These are phyloP conservation scores for Lentinus brumalis DNA, from an alignment of 768 basidiomycete genomes.

Conservation along the genomic window DNA sequence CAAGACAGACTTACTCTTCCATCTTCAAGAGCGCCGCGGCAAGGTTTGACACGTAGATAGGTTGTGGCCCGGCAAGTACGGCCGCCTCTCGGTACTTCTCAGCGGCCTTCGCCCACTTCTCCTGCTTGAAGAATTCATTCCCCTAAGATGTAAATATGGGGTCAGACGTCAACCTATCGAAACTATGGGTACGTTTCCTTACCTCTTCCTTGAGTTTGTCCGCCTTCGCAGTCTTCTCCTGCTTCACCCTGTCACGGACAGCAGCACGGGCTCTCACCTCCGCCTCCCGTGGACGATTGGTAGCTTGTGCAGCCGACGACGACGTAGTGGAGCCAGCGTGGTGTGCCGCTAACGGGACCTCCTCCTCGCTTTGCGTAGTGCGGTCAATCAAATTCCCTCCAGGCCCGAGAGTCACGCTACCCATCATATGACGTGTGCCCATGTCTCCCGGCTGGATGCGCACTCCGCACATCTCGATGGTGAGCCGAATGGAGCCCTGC, in stretches of 20 bases:
- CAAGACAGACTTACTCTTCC: slow-evolving; percentile 23
- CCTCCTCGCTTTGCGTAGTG: neutral
- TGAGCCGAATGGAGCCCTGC: slow-evolving; percentile 13
- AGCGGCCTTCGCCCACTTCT: slow-evolving; percentile 40
- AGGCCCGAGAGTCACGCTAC: neutral
- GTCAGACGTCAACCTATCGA: neutral
- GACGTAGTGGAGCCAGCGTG: neutral
- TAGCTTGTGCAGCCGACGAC: neutral
- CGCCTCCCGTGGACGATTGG: slow-evolving; percentile 1
- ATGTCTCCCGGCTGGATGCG: slow-evolving; percentile 13
- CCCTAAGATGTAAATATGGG: slow-evolving; percentile 37
- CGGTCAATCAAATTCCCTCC: neutral
- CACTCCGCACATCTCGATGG: slow-evolving; percentile 21
- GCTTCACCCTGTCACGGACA: neutral
- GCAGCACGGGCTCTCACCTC: slow-evolving; percentile 8
- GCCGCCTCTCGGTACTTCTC: slow-evolving; percentile 44
- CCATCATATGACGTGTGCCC: neutral
- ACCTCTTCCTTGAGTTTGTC: slow-evolving; percentile 36
- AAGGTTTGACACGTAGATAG: slow-evolving; percentile 44
- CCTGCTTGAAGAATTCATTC: slow-evolving; percentile 42
- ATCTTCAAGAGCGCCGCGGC: slow-evolving; percentile 46
- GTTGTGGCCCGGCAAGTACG: slow-evolving; percentile 38
- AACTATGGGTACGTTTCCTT: neutral
- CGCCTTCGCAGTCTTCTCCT: slow-evolving; percentile 23
- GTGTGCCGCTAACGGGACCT: neutral